Evolutionary conservation across 352 stramenopile species (phyloP), one percentile per base, ranked within the genome.

Genomic region (Pythium plurisporium): DNA sequence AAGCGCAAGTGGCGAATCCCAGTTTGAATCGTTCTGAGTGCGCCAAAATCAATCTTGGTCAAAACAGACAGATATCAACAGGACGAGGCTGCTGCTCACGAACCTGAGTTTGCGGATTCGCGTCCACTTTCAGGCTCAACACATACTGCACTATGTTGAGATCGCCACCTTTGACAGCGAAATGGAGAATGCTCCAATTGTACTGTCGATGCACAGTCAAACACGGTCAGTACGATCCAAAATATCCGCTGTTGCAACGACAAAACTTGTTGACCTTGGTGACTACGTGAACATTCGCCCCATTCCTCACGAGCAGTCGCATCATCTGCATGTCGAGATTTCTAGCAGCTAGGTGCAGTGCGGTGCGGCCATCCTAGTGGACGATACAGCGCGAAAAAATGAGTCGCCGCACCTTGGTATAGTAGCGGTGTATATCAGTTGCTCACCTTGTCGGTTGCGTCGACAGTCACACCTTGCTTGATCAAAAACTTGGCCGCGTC

Each of bases 121-220:
- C 40, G 41, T 49, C 31, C 0, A 41, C 51, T 20, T 30, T 41
- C 9, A 44, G 31, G 20, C 34, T 30, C 10, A 59, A 5, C 22
- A 59, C 11, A 30, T 55, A 55, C 20, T 46, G 34, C 14, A 62
- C 11, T n/a, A 62, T 36, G 0, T 5, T 27, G 26, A 62, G 44
- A 20, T 55, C 26, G n/a, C 55, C 46, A 15, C 38, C 25, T 3
- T 26, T 29, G 5, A 45, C 44, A 17, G 55, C 55, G 22, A 55
- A 43, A 15, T 62, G 55, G 15, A 62, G 33, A 3, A 48, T n/a
- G n/a, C n/a, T n/a, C n/a, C n/a, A n/a, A n/a, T n/a, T n/a, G n/a
- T n/a, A n/a, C n/a, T n/a, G n/a, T n/a, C n/a, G n/a, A n/a, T n/a
- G n/a, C n/a, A n/a, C n/a, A n/a, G n/a, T n/a, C n/a, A n/a, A n/a